Conservation (phyloP, 75 land plant genomes). For the Ceratopteris richardii region DNA sequence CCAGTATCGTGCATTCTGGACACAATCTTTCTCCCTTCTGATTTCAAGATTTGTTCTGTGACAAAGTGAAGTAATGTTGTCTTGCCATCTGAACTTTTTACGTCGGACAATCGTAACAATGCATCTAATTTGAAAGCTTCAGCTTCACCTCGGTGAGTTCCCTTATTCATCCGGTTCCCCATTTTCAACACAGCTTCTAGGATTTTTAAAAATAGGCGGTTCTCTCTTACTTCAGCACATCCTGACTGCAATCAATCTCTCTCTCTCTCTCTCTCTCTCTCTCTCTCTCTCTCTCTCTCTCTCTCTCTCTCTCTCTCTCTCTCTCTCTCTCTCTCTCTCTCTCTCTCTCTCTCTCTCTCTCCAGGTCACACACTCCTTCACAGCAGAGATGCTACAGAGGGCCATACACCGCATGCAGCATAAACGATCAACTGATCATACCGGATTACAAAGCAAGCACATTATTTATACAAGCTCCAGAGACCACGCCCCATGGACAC, state of each 20-base stretch:
- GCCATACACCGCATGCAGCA: too few species aligned
- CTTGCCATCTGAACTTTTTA: conserved; percentile 85
- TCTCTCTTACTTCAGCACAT: conserved; percentile 66
- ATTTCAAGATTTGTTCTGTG: conserved; percentile 66
- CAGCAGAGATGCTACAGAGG: too few species aligned
- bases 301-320: too few species aligned
- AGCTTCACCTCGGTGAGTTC: conserved; percentile 88
- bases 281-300: neutral
- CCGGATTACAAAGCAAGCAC: too few species aligned
- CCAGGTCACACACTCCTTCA: too few species aligned
- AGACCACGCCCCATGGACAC: too few species aligned
- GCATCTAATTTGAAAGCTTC: conserved; percentile 95
- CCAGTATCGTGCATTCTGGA: conserved; percentile 4
- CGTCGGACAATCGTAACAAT: conserved; percentile 76
- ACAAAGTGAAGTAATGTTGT: conserved; percentile 90
- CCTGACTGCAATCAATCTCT: conserved; percentile 50
- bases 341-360: too few species aligned
- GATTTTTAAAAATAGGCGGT: conserved; percentile 67
- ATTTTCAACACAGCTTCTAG: conserved; percentile 88
- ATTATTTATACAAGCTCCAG: too few species aligned
- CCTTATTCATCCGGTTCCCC: conserved; percentile 93
- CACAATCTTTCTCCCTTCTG: conserved; percentile 62
- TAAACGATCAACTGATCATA: too few species aligned
- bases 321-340: too few species aligned
- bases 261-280: too few species aligned